Evolutionary conservation across 805 yeast genomes (phyloP), one percentile per base, ranked within the genome.

Genomic region (Saccharomycopsis olivae): DNA sequence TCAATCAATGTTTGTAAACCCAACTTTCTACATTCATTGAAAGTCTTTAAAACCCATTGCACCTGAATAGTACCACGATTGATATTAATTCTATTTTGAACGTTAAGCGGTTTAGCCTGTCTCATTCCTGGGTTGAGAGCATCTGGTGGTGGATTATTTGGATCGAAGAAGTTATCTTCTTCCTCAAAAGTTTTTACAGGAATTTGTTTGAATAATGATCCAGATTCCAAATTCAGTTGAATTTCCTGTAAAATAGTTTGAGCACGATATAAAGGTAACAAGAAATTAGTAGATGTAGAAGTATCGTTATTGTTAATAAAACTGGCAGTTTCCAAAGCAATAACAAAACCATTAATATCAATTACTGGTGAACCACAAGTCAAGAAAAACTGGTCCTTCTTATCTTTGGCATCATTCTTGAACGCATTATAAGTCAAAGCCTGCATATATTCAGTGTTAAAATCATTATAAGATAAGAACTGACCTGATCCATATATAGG

Each of bases 401-500:
- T 45, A 24, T 45, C 48, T 32, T 42, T 45, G 14, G 47, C 37
- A 33, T 46, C 49, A 28, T 46, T 43, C 23, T 46, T 43, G 45
- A 46, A 46, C 11, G 49, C 47, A 33, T 46, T 46, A 30, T 46
- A 46, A 13, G 49, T 46, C 40, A 46, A 43, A 3, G 47, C 49
- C 34, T 46, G 49, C 45, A 46, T 23, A 35, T 57, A 47, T 50
- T 56, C 46, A 38, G 56, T 35, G 53, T 58, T 15, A 58, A 55
- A 49, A 48, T 58, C 47, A 47, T 58, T 43, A 53, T 46, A 46
- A 5, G 47, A 43, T 13, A 46, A 30, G 23, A 42, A 41, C 21
- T 41, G 47, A n/a, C 46, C 46, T 10, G 45, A 38, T 5, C 49
- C 49, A 31, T 46, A 46, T 21, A 43, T 35, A 8, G 49, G 49